phyloP scores from a whole-genome alignment of 192 early-diverging fungal genomes.

The Physocladia obscura region DNA sequence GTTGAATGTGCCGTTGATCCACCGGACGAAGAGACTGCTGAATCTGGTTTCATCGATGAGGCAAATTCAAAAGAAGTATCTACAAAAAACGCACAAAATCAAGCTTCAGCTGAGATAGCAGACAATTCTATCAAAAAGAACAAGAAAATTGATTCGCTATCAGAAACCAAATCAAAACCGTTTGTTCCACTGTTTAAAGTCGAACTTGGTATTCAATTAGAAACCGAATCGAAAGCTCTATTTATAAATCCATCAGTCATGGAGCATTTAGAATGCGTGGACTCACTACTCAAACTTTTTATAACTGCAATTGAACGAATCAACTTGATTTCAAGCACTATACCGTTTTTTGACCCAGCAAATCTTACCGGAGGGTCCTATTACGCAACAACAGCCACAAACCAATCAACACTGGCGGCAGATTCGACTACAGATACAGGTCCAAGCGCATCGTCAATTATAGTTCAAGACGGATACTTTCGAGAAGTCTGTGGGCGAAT shows the following conservation, averaged over 20 bases:
- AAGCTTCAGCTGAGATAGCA: too few species aligned
- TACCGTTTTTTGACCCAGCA: slow-evolving; percentile 52
- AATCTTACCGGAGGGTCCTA: slow-evolving; percentile 46
- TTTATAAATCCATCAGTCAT: slow-evolving; percentile 49
- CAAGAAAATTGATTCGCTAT: slow-evolving; percentile 7
- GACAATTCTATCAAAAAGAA: too few species aligned
- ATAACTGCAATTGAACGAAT: slow-evolving; percentile 47
- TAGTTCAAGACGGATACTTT: slow-evolving; percentile 57
- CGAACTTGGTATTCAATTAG: slow-evolving; percentile 43
- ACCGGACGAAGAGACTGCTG: slow-evolving; percentile 32
- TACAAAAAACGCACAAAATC: not conserved
- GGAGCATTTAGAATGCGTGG: slow-evolving; percentile 47
- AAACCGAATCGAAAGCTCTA: slow-evolving; percentile 24
- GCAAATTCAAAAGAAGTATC: not conserved
- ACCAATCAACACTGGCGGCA: slow-evolving; percentile 26
- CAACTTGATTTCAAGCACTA: slow-evolving; percentile 46
- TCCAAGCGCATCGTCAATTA: slow-evolving; percentile 46
- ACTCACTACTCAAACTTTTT: slow-evolving; percentile 50
- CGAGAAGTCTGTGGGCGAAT: slow-evolving; percentile 60
- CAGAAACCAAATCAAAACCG: not conserved
- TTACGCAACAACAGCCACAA: slow-evolving; percentile 33
- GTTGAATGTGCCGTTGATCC: slow-evolving; percentile 36
- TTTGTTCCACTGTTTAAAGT: slow-evolving; percentile 48
- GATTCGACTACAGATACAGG: slow-evolving; percentile 53
- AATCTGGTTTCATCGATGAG: not conserved